Conservation (phyloP, 129 eudicot species). For the Flaveria brownii region DNA sequence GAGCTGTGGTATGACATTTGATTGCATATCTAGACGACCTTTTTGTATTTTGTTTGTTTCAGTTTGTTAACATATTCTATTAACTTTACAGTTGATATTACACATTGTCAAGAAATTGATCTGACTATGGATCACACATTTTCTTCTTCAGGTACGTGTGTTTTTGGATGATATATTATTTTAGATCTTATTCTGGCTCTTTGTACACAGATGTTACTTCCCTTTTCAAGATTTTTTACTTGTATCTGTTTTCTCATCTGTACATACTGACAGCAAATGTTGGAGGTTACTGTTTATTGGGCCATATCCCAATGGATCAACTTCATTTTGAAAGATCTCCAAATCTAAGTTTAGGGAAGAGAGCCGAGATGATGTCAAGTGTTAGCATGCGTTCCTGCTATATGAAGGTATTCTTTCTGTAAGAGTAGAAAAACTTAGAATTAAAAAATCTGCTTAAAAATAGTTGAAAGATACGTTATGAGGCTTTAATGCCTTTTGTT, state of each 20-base stretch:
- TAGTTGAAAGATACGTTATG: background rate
- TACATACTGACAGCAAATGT: conserved; percentile 43
- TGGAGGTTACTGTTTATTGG: conserved; percentile 68
- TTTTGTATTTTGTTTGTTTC: conserved; percentile 10
- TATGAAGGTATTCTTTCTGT: conserved; percentile 59
- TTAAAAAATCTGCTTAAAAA: background rate
- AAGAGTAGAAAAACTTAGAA: conserved; percentile 10
- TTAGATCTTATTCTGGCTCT: conserved; percentile 9
- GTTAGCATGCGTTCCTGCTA: conserved; percentile 68
- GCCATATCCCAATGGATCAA: conserved; percentile 67
- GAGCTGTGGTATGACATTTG: conserved; percentile 70
- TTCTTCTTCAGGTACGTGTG: conserved; percentile 62
- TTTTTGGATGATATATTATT: conserved; percentile 11
- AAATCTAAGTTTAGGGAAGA: conserved; percentile 55
- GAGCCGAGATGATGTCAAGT: conserved; percentile 68
- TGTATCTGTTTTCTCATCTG: conserved; percentile 25
- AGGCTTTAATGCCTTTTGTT: background rate
- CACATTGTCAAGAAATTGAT: conserved; percentile 39
- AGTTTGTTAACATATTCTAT: conserved; percentile 9
- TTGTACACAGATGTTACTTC: background rate
- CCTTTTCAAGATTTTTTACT: conserved; percentile 15
- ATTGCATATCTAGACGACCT: conserved; percentile 11
- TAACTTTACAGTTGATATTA: conserved; percentile 43
- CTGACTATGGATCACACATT: conserved; percentile 42
- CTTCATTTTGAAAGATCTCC: conserved; percentile 70